Conservation (phyloP, 257 asterid genomes). For the Solanum appendiculatum region DNA sequence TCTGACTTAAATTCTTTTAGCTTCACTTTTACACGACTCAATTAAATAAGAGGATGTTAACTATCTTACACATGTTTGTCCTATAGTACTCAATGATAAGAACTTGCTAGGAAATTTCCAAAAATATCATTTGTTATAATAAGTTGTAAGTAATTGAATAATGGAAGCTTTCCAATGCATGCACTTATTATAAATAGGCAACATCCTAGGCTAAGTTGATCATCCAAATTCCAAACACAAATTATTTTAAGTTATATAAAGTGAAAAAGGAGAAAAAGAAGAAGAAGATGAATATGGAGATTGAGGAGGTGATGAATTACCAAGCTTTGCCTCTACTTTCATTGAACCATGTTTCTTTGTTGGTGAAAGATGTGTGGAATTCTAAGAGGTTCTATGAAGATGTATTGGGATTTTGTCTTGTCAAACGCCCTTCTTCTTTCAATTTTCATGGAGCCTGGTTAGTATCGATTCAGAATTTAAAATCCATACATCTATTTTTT, state of each 20-base stretch:
- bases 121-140: no score
- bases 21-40: not conserved
- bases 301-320: not conserved
- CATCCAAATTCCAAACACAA: not conserved
- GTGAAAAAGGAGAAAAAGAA: not conserved
- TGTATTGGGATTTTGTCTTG: constrained; percentile 19
- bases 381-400: constrained; percentile 20
- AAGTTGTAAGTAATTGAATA: not conserved
- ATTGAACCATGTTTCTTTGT: constrained; percentile 23
- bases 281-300: not conserved
- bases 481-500: not conserved
- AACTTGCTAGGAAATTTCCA: not conserved
- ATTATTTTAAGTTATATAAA: not conserved
- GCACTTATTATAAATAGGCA: not conserved
- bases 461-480: not conserved
- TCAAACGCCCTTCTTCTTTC: constrained; percentile 27
- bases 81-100: not conserved
- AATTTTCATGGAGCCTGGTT: constrained; percentile 27
- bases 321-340: constrained; percentile 22
- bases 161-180: not conserved
- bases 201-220: not conserved
- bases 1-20: no score
- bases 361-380: constrained; percentile 13
- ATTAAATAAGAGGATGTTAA: not conserved
- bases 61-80: not conserved